phyloP scores from a whole-genome alignment of 306 rosid species.

The Quercus ilex region DNA sequence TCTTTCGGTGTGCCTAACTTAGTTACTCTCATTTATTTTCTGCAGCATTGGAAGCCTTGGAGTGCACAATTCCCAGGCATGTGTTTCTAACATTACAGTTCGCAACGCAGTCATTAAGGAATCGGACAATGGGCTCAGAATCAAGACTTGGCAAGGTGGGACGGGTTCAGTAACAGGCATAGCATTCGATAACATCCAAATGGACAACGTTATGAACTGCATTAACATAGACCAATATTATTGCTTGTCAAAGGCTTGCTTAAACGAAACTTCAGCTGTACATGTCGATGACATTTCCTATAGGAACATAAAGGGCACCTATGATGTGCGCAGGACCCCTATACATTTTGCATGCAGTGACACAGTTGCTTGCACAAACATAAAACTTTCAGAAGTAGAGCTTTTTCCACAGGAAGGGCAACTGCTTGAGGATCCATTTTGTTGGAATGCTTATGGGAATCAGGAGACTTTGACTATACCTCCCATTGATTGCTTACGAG shows the following conservation, averaged over 20 bases:
- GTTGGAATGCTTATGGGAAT: slow-evolving; percentile 93
- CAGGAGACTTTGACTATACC: slow-evolving; percentile 81
- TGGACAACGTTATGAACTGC: slow-evolving; percentile 88
- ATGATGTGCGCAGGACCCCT: slow-evolving; percentile 80
- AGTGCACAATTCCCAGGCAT: slow-evolving; percentile 78
- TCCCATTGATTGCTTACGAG: slow-evolving; percentile 78
- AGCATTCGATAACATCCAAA: slow-evolving; percentile 66
- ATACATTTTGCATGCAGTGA: slow-evolving; percentile 97
- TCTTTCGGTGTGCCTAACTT: slow-evolving; percentile 1
- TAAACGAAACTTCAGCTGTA: slow-evolving; percentile 77
- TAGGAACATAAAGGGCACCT: slow-evolving; percentile 81
- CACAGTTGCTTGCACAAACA: slow-evolving; percentile 77
- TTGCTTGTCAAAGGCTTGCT: slow-evolving; percentile 68
- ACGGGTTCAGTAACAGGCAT: slow-evolving; percentile 64
- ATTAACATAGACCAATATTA: slow-evolving; percentile 83
- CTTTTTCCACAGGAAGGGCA: slow-evolving; percentile 73
- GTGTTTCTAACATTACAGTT: slow-evolving; percentile 86
- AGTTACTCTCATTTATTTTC: neutral
- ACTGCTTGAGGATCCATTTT: slow-evolving; percentile 77
- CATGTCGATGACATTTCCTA: slow-evolving; percentile 59
- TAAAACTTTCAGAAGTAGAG: slow-evolving; percentile 81
- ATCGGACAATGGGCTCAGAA: slow-evolving; percentile 85
- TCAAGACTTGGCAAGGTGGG: slow-evolving; percentile 99
- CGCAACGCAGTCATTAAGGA: slow-evolving; percentile 53
- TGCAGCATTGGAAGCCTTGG: slow-evolving; percentile 98